Evolutionary conservation across 2,329 filamentous ascomycete genomes (phyloP).

Genomic region (Colletotrichum musicola): DNA sequence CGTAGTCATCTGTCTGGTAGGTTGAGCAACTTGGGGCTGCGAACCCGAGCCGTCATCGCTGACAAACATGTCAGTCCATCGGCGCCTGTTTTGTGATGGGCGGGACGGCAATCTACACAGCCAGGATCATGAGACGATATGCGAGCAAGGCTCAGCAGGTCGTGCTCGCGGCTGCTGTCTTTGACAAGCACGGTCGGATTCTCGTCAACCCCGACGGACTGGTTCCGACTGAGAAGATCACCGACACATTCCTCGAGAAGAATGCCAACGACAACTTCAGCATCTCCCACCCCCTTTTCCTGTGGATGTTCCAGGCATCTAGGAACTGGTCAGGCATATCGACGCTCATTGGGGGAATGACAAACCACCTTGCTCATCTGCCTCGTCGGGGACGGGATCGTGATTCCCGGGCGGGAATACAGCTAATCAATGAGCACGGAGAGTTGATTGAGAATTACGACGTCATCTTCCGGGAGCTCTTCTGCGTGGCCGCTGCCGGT

Average conservation of each 20-base stretch:
- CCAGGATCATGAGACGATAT: slow-evolving; percentile 64
- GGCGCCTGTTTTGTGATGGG: slow-evolving; percentile 72
- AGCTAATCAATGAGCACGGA: slow-evolving; percentile 65
- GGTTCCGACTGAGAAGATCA: slow-evolving; percentile 81
- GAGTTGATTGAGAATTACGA: slow-evolving; percentile 78
- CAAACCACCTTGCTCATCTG: slow-evolving; percentile 72
- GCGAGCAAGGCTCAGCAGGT: slow-evolving; percentile 73
- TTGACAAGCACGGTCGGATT: slow-evolving; percentile 74
- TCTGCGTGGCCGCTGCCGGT: slow-evolving; percentile 82
- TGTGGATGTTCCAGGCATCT: slow-evolving; percentile 88
- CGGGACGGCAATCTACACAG: slow-evolving; percentile 65
- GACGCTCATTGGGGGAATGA: slow-evolving; percentile 79
- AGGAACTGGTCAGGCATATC: slow-evolving; percentile 80
- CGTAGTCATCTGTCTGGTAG: slow-evolving; percentile 78
- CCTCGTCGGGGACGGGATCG: slow-evolving; percentile 54
- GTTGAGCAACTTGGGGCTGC: slow-evolving; percentile 43
- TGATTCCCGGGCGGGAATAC: slow-evolving; percentile 52
- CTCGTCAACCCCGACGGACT: slow-evolving; percentile 78
- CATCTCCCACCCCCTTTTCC: slow-evolving; percentile 81
- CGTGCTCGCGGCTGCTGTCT: slow-evolving; percentile 71
- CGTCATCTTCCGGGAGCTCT: slow-evolving; percentile 83
- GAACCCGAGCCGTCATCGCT: background rate
- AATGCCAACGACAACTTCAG: slow-evolving; percentile 79
- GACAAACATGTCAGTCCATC: slow-evolving; percentile 62
- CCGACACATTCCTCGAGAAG: slow-evolving; percentile 78